These are phyloP conservation scores for Metschnikowia continentalis DNA, from an alignment of 805 yeast genomes.

Conservation along the genomic window DNA sequence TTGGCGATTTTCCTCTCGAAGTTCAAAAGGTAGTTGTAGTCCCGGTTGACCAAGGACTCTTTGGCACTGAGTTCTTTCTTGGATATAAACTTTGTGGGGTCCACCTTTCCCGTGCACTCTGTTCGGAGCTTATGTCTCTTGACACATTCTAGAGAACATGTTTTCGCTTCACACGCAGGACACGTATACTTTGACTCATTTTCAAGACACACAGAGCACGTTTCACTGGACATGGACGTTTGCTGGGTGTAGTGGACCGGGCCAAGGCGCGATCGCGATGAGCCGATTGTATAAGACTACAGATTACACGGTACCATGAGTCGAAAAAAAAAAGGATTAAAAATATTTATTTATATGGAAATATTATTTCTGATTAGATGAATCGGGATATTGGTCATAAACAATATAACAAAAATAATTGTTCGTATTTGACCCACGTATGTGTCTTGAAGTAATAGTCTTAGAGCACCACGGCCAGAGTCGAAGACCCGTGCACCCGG, in stretches of 20 bases:
- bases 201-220: slow-evolving; percentile 35
- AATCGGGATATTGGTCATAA: neutral
- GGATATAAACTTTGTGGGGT: slow-evolving; percentile 54
- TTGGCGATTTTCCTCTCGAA: slow-evolving; percentile 59
- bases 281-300: neutral
- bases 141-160: slow-evolving; percentile 73
- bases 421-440: neutral
- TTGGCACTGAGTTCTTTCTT: slow-evolving; percentile 40
- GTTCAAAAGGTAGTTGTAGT: slow-evolving; percentile 67
- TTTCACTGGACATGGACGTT: slow-evolving; percentile 12
- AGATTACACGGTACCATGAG: neutral
- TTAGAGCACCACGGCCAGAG: neutral
- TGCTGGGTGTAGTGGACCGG: neutral
- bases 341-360: no score
- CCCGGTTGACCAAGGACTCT: slow-evolving; percentile 62
- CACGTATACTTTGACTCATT: slow-evolving; percentile 61
- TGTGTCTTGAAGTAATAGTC: neutral
- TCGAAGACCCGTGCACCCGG: slow-evolving; percentile 2
- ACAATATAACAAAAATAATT: neutral
- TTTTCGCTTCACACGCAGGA: slow-evolving; percentile 65
- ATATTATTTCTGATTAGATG: no score
- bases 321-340: no score
- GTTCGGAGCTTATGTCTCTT: slow-evolving; percentile 60
- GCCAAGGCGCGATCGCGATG: slow-evolving; percentile 3
- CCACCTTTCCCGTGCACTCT: slow-evolving; percentile 64